A percentile compares a stretch with the other conserved stretches of the same genome.
These are phyloP conservation scores for Collybia sp. DNA, from an alignment of 768 basidiomycete species.

Conservation along the genomic window DNA sequence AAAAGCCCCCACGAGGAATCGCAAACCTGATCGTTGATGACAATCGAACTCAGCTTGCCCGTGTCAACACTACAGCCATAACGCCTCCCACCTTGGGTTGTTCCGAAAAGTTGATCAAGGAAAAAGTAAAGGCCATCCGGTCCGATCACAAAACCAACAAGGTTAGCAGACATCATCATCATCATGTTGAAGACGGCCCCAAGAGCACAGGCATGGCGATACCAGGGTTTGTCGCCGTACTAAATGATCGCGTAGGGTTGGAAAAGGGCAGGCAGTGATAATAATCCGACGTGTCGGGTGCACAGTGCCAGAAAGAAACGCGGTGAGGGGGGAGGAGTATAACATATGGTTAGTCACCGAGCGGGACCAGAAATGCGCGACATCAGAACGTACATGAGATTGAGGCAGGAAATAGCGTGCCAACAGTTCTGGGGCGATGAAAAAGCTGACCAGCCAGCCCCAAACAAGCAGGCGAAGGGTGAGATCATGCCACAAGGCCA, in stretches of 20 bases:
- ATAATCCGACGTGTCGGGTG: constrained; percentile 1
- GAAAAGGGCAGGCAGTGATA: too few species aligned
- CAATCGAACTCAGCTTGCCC: constrained; percentile 1
- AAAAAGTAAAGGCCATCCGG: constrained; percentile 74
- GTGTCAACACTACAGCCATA: neutral
- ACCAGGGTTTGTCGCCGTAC: constrained; percentile 74
- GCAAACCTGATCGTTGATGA: constrained; percentile 43
- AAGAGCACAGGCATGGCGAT: constrained; percentile 76
- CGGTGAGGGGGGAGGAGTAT: neutral
- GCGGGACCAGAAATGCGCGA: neutral
- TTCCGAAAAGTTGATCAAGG: constrained; percentile 53
- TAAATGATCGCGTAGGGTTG: constrained; percentile 20
- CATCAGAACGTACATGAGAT: constrained; percentile 46
- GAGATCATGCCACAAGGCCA: constrained; percentile 96
- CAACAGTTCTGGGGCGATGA: constrained; percentile 82
- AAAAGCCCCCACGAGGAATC: constrained; percentile 58
- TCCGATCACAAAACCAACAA: constrained; percentile 93
- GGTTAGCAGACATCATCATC: constrained; percentile 89
- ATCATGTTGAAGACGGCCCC: constrained; percentile 84
- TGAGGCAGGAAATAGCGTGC: constrained; percentile 57
- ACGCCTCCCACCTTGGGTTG: constrained; percentile 51
- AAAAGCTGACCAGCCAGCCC: constrained; percentile 94
- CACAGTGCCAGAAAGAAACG: neutral
- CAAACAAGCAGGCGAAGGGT: constrained; percentile 84
- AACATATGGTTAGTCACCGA: neutral